These are phyloP conservation scores for Aspergillus floridensis DNA, from an alignment of 2,329 filamentous ascomycete species.

Conservation along the genomic window DNA sequence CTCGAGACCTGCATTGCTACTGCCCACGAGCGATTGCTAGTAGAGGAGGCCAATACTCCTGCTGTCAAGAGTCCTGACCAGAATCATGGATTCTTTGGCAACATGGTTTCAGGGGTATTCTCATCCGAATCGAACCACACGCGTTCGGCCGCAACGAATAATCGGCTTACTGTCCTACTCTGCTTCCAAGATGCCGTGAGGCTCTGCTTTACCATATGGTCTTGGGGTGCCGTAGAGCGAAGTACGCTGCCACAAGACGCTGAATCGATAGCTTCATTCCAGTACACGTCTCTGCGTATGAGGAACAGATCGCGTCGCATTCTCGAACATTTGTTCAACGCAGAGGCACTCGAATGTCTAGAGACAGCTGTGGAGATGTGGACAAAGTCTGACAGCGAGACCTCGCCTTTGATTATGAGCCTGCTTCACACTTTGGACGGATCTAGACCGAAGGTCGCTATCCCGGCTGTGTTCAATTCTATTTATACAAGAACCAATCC, in stretches of 20 bases:
- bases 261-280: conserved; percentile 75
- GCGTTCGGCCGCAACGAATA: conserved; percentile 86
- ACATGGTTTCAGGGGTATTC: conserved; percentile 90
- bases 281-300: conserved; percentile 86
- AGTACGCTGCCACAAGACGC: conserved; percentile 54
- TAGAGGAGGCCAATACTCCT: conserved; percentile 69
- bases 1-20: conserved; percentile 86
- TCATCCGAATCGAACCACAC: conserved; percentile 71
- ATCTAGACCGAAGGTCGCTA: conserved; percentile 83
- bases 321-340: conserved; percentile 87
- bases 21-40: conserved; percentile 76
- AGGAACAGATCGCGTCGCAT: conserved; percentile 83
- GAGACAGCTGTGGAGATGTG: conserved; percentile 88
- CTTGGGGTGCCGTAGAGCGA: conserved; percentile 68
- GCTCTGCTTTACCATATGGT: conserved; percentile 92
- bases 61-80: conserved; percentile 76
- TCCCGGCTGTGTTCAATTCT: conserved; percentile 92
- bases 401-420: conserved; percentile 70
- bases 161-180: conserved; percentile 86
- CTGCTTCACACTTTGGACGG: conserved; percentile 88
- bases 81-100: conserved; percentile 84
- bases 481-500: conserved; percentile 94
- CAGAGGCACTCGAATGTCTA: conserved; percentile 87
- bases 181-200: conserved; percentile 95
- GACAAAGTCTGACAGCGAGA: conserved; percentile 55